Percentiles rank a stretch among this genome's conserved stretches.
Evolutionary conservation across 306 rosid genomes (phyloP).

Genomic region (Fragaria nilgerrensis): DNA sequence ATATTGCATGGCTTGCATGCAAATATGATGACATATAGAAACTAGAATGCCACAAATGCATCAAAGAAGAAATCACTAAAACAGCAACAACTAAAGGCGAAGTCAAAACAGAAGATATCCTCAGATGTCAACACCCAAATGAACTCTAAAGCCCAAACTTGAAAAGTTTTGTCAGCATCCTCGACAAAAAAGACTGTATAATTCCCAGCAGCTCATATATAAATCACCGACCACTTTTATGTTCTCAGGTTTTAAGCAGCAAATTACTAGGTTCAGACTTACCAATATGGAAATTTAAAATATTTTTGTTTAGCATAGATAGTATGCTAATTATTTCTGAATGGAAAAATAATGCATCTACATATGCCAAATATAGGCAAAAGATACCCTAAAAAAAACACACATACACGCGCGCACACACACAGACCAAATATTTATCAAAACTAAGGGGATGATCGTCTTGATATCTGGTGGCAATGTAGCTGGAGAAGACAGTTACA

Average conservation of each 20-base stretch:
- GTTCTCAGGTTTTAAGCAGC: neutral
- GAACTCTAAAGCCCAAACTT: neutral
- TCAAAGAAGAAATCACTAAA: slow-evolving; percentile 1
- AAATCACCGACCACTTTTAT: neutral
- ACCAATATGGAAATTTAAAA: too few species aligned
- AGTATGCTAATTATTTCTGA: neutral
- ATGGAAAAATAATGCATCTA: neutral
- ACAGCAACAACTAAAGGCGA: neutral
- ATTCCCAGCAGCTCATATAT: neutral
- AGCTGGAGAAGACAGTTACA: neutral
- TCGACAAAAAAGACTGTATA: neutral
- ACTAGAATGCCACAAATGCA: neutral
- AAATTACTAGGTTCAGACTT: neutral
- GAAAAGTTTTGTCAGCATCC: neutral
- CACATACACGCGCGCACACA: neutral
- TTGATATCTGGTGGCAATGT: neutral
- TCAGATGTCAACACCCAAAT: neutral
- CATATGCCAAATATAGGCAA: neutral
- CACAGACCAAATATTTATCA: neutral
- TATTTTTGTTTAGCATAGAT: neutral
- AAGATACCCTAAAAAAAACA: neutral
- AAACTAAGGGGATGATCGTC: neutral
- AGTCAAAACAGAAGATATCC: neutral
- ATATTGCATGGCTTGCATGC: neutral
- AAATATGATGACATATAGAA: neutral